A percentile compares a stretch with the other conserved stretches of the same genome.
phyloP scores from a whole-genome alignment of 2,329 filamentous ascomycete genomes.

The Fragosphaeria purpurea region DNA sequence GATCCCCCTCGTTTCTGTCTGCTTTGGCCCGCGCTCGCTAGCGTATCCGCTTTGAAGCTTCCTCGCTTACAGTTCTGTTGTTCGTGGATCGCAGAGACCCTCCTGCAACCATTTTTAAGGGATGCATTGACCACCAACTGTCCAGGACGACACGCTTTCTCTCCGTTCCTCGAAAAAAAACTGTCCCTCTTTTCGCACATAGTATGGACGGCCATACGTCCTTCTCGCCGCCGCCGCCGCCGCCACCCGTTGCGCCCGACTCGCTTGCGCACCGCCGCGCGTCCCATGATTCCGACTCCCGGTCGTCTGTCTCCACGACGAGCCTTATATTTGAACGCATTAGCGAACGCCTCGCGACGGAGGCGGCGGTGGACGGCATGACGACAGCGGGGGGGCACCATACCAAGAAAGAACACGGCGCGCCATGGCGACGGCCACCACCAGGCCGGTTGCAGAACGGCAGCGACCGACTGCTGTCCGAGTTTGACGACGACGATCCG shows the following conservation, averaged over 20 bases:
- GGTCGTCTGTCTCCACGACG: constrained; percentile 72
- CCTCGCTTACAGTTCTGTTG: too few relatives aligned
- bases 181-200: too few relatives aligned
- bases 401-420: background rate
- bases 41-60: too few relatives aligned
- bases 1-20: too few relatives aligned
- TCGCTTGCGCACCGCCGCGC: constrained; percentile 18
- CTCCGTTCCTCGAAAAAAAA: too few relatives aligned
- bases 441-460: constrained; percentile 15
- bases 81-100: too few relatives aligned
- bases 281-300: constrained; percentile 53
- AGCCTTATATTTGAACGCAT: constrained; percentile 74
- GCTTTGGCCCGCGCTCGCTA: too few relatives aligned
- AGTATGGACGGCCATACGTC: too few relatives aligned
- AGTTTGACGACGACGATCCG: constrained; percentile 35
- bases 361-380: constrained; percentile 5
- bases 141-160: too few relatives aligned
- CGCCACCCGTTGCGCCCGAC: background rate
- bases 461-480: constrained; percentile 15
- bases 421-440: constrained; percentile 3
- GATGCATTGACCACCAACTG: too few relatives aligned
- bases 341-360: constrained; percentile 38
- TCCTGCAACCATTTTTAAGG: too few relatives aligned
- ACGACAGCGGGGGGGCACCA: background rate
- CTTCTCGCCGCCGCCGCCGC: background rate